Percentiles rank a stretch among this genome's conserved stretches.
phyloP scores from a whole-genome alignment of 257 asterid species.

The Fraxinus cuspidata region DNA sequence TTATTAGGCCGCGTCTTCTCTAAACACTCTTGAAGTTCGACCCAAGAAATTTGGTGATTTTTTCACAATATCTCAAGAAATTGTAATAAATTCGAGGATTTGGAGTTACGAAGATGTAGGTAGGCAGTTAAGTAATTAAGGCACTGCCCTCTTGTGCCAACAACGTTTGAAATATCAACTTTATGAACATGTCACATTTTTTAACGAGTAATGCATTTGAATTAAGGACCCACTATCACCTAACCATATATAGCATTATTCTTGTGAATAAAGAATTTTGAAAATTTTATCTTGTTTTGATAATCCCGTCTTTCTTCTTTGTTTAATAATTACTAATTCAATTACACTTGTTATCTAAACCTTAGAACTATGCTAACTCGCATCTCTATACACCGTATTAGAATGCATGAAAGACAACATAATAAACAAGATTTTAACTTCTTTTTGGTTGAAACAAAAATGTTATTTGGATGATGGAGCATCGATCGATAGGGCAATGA shows the following conservation, averaged over 20 bases:
- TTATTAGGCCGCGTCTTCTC: neutral
- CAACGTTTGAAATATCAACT: neutral
- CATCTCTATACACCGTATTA: too few species aligned
- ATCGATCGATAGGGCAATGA: conserved; percentile 12
- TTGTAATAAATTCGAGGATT: neutral
- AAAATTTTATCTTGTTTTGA: too few species aligned
- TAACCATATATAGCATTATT: too few species aligned
- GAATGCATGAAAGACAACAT: too few species aligned
- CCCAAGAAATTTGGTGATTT: neutral
- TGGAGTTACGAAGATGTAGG: conserved; percentile 1
- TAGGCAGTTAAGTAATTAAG: neutral
- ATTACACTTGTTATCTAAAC: too few species aligned
- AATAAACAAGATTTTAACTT: too few species aligned
- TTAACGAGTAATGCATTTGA: too few species aligned
- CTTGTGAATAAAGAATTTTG: too few species aligned
- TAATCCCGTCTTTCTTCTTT: too few species aligned
- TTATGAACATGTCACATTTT: neutral
- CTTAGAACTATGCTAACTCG: too few species aligned
- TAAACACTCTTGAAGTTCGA: neutral
- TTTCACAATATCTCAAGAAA: neutral
- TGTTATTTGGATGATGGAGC: conserved; percentile 8
- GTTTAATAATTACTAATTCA: too few species aligned
- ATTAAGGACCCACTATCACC: too few species aligned
- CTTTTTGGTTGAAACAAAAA: neutral
- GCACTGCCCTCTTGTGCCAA: neutral